Conservation (phyloP, 2,329 filamentous ascomycete species). For the Colletotrichum lentis region DNA sequence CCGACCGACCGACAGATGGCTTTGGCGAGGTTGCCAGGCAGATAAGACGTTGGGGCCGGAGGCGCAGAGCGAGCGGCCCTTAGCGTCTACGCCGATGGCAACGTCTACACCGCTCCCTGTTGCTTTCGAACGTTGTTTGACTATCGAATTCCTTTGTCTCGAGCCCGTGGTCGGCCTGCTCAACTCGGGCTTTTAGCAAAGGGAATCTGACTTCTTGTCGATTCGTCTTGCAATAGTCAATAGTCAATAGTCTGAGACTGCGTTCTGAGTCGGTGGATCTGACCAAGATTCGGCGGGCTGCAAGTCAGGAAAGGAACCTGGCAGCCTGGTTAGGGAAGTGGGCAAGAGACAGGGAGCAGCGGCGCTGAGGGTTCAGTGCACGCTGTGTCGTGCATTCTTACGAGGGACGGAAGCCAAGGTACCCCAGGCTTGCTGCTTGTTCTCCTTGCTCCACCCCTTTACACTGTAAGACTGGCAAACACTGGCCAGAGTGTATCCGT, state of each 20-base stretch:
- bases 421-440: background rate
- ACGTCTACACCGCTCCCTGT: slow-evolving; percentile 23
- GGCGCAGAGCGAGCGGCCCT: background rate
- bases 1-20: too few relatives aligned
- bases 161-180: background rate
- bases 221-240: slow-evolving; percentile 26
- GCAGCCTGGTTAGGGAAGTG: slow-evolving; percentile 11
- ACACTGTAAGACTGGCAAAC: background rate
- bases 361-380: slow-evolving; percentile 20
- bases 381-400: slow-evolving; percentile 13
- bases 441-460: background rate
- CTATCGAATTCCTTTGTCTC: slow-evolving; percentile 28
- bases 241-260: slow-evolving; percentile 30
- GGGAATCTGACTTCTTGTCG: slow-evolving; percentile 30
- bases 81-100: slow-evolving; percentile 16
- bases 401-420: slow-evolving; percentile 3
- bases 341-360: slow-evolving; percentile 6
- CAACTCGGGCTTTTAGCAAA: slow-evolving; percentile 17
- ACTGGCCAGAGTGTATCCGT: background rate
- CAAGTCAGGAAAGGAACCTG: slow-evolving; percentile 10
- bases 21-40: slow-evolving; percentile 16
- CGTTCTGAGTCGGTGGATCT: slow-evolving; percentile 19
- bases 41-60: slow-evolving; percentile 1
- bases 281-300: slow-evolving; percentile 15
- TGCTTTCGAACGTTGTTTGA: slow-evolving; percentile 19